Base-by-base conservation (phyloP, 345 rosid species). In the Eutrema yunnanense region DNA sequence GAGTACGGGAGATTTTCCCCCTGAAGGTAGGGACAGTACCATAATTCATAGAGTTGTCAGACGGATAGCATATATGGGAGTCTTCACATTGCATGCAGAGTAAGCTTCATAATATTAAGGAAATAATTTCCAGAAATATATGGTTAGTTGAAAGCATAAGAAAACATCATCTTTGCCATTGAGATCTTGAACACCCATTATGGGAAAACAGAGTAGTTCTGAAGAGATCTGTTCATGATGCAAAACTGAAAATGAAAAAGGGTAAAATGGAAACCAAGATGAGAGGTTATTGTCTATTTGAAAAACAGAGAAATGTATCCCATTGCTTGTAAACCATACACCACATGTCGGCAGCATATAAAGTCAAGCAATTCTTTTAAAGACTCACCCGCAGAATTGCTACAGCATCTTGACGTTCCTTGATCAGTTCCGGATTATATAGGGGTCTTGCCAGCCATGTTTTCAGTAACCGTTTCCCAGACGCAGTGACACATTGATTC, bases 401-500 rank as follows among this genome's bases (percentile, higher is more conserved):
- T 67, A 92, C 83, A 81, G 99, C 97, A 87, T 92, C 96, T 76
- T 92, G 99, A 33, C 99, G 96, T 66, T 90, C 96, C 82, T 83
- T 87, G 66, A 95, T 90, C 67, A 86, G 79, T 78, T 65, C 80
- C 7, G 61, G 44, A 67, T 84, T 77, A 80, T 87, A 92, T 75
- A 92, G 82, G 67, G 98, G 99, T 75, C 99, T 86, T 60, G 98
- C 98, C 51, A 95, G 85, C 99, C 99, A 95, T 78, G 85, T 80
- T 79, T 81, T 95, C 62, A 95, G 88, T 77, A 95, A 76, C 79
- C 99, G 87, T 82, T 90, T 95, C 77, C 98, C 99, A 62, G 81
- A 81, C 65, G 98, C 88, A n/a, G 96, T 95, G 70, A 88, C 90
- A 80, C 97, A 95, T 68, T 95, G 96, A 83, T 95, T 92, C 79